Evolutionary conservation across 2,329 filamentous ascomycete species (phyloP).

Genomic region (Talaromyces funiculosus): DNA sequence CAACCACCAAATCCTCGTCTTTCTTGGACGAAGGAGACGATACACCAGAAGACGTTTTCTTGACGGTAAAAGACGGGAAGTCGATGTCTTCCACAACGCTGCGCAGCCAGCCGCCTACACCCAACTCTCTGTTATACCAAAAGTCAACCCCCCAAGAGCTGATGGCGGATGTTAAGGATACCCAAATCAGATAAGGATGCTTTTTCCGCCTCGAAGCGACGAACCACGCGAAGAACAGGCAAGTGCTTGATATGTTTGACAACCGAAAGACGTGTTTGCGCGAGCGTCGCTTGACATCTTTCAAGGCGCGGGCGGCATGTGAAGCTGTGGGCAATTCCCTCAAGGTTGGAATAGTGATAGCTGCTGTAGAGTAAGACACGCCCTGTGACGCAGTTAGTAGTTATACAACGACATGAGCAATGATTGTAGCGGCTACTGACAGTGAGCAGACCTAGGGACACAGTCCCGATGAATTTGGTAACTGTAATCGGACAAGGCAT

Average conservation of each 20-base stretch:
- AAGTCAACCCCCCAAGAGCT: constrained; percentile 55
- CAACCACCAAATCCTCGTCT: constrained; percentile 33
- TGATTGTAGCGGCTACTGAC: constrained; percentile 50
- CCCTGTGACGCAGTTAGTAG: constrained; percentile 53
- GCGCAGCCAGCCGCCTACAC: constrained; percentile 35
- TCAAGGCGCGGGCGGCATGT: constrained; percentile 64
- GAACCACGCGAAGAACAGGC: constrained; percentile 70
- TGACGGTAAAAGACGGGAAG: constrained; percentile 17
- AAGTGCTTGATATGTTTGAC: constrained; percentile 61
- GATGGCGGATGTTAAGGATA: constrained; percentile 56
- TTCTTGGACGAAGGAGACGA: constrained; percentile 27
- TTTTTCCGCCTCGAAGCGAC: constrained; percentile 68
- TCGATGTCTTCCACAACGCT: constrained; percentile 41
- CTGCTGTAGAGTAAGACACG: constrained; percentile 76
- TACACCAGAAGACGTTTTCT: constrained; percentile 14
- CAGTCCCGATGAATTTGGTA: constrained; percentile 88
- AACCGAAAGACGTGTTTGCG: constrained; percentile 62
- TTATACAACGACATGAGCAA: constrained; percentile 14
- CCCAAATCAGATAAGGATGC: constrained; percentile 90
- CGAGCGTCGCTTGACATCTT: constrained; percentile 59
- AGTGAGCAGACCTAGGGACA: constrained; percentile 81
- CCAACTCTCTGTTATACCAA: constrained; percentile 64
- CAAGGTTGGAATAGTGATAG: constrained; percentile 72
- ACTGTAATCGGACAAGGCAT: constrained; percentile 68
- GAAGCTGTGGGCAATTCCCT: constrained; percentile 72